Percentiles rank a stretch among this genome's conserved stretches.
Evolutionary conservation across 2,329 filamentous ascomycete species (phyloP).

Genomic region (Zalaria sp.): DNA sequence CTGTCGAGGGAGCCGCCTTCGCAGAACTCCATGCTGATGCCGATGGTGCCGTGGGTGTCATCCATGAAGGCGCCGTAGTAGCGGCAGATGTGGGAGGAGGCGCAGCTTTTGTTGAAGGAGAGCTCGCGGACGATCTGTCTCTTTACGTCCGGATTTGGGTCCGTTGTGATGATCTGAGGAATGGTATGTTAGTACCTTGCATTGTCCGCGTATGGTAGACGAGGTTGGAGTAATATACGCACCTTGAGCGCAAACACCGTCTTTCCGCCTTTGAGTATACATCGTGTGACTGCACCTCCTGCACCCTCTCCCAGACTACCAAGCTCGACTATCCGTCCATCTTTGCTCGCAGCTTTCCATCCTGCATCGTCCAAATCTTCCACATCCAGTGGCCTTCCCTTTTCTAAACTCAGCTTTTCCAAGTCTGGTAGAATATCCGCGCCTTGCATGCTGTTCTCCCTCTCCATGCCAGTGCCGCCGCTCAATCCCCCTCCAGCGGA

Average conservation of each 20-base stretch:
- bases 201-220: too few relatives aligned
- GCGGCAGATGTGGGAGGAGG: slow-evolving; percentile 87
- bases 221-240: slow-evolving; percentile 12
- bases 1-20: slow-evolving; percentile 92
- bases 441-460: slow-evolving; percentile 66
- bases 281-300: slow-evolving; percentile 86
- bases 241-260: slow-evolving; percentile 96
- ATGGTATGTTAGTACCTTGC: too few relatives aligned
- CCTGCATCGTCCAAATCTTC: slow-evolving; percentile 91
- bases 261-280: slow-evolving; percentile 78
- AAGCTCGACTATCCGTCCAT: slow-evolving; percentile 75
- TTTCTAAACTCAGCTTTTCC: slow-evolving; percentile 69
- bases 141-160: slow-evolving; percentile 94
- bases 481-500: slow-evolving; percentile 42
- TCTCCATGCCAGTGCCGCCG: slow-evolving; percentile 58
- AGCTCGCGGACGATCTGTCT: slow-evolving; percentile 95
- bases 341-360: slow-evolving; percentile 84
- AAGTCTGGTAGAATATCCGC: slow-evolving; percentile 50
- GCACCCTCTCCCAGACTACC: slow-evolving; percentile 89
- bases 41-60: slow-evolving; percentile 89
- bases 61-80: slow-evolving; percentile 98
- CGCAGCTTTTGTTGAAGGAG: slow-evolving; percentile 95
- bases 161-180: slow-evolving; percentile 82
- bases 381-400: slow-evolving; percentile 71
- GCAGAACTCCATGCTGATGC: slow-evolving; percentile 98